Evolutionary conservation across 164 flowering plant species (phyloP).

Genomic region (Amborella trichopoda): DNA sequence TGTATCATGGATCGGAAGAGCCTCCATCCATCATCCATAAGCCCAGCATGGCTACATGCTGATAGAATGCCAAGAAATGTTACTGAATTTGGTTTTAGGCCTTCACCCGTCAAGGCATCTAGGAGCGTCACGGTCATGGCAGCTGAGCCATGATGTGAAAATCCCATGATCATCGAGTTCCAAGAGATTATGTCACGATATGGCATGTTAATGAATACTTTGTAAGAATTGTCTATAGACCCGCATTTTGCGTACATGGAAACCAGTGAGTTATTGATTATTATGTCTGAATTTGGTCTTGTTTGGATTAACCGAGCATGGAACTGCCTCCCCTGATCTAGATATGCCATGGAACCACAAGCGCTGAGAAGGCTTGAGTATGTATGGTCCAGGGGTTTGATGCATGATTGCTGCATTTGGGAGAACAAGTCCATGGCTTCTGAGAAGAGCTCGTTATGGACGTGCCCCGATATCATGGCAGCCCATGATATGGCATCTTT

Average conservation of each 20-base stretch:
- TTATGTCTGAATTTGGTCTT: constrained; percentile 12
- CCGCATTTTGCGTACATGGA: constrained; percentile 62
- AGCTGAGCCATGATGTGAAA: constrained; percentile 31
- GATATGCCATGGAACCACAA: constrained; percentile 38
- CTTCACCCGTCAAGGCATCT: constrained; percentile 21
- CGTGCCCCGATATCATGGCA: constrained; percentile 41
- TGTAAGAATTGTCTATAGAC: constrained; percentile 22
- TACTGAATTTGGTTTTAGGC: constrained; percentile 24
- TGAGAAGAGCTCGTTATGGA: constrained; percentile 35
- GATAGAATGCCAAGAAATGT: constrained; percentile 34
- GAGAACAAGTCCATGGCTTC: constrained; percentile 26
- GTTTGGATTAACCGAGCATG: constrained; percentile 30
- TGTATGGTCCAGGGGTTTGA: constrained; percentile 24
- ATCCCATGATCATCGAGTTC: constrained; percentile 54
- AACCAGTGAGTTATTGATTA: constrained; percentile 35
- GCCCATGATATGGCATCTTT: constrained; percentile 55
- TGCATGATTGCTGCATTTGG: constrained; percentile 24
- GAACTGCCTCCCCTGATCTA: constrained; percentile 34
- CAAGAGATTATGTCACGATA: constrained; percentile 37
- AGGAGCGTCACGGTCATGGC: constrained; percentile 23
- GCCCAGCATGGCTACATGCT: constrained; percentile 37
- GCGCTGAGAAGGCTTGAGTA: constrained; percentile 43
- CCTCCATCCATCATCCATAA: constrained; percentile 19
- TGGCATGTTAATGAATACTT: constrained; percentile 24
- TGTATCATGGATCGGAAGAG: constrained; percentile 24